phyloP scores from a whole-genome alignment of 257 asterid genomes.

The Plantago major region DNA sequence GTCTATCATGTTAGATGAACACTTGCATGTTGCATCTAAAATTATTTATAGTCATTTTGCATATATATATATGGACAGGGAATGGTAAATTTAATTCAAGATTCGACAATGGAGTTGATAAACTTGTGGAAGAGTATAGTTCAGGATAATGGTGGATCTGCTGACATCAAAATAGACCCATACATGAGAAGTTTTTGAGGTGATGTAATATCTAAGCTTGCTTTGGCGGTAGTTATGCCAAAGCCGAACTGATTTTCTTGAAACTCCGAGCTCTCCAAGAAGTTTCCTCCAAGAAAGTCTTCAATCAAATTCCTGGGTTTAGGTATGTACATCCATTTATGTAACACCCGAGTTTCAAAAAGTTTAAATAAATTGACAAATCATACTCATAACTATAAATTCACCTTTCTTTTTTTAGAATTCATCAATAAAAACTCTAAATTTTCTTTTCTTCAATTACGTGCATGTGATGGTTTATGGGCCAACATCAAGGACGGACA shows the following conservation, averaged over 20 bases:
- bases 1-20: too few relatives aligned
- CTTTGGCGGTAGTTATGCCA: conserved; percentile 34
- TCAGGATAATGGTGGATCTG: conserved; percentile 24
- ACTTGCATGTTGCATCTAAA: too few relatives aligned
- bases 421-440: too few relatives aligned
- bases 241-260: conserved; percentile 37
- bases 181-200: conserved; percentile 37
- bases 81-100: conserved; percentile 31
- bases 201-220: conserved; percentile 41
- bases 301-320: conserved; percentile 24
- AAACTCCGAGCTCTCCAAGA: conserved; percentile 34
- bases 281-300: conserved; percentile 20
- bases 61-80: conserved; percentile 22
- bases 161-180: conserved; percentile 33
- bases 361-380: too few relatives aligned
- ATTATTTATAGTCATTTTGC: too few relatives aligned
- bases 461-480: too few relatives aligned
- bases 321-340: conserved; percentile 15
- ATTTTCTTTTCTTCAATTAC: too few relatives aligned
- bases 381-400: too few relatives aligned
- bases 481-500: too few relatives aligned
- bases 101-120: conserved; percentile 21
- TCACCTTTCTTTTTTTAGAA: too few relatives aligned
- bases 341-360: too few relatives aligned
- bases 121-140: conserved; percentile 29